phyloP scores from a whole-genome alignment of 768 basidiomycete genomes.

The Flagelloscypha sp. region DNA sequence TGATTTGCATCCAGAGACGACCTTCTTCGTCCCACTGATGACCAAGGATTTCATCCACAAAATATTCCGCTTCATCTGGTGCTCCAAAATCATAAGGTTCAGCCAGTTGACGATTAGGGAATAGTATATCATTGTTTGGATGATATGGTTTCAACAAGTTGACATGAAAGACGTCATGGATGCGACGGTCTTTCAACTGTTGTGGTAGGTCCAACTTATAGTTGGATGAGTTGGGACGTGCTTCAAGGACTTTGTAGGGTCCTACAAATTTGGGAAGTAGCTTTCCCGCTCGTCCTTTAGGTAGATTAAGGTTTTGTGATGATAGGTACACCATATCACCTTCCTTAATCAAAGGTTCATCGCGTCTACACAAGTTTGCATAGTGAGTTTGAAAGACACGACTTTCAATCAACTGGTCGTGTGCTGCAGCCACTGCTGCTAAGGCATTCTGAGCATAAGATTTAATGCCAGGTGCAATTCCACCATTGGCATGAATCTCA shows the following conservation, averaged over 20 bases:
- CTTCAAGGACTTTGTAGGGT: slow-evolving; percentile 17
- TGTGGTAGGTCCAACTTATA: slow-evolving; percentile 18
- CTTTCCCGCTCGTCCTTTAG: slow-evolving; percentile 21
- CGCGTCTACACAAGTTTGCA: slow-evolving; percentile 15
- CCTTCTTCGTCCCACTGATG: slow-evolving; percentile 6
- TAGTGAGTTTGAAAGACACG: slow-evolving; percentile 18
- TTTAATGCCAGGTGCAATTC: slow-evolving; percentile 15
- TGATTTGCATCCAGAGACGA: slow-evolving; percentile 5
- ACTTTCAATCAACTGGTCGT: slow-evolving; percentile 18
- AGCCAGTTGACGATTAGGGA: slow-evolving; percentile 3
- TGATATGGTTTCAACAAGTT: slow-evolving; percentile 4
- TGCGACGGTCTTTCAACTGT: slow-evolving; percentile 1
- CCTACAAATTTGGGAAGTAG: slow-evolving; percentile 28
- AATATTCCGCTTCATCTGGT: slow-evolving; percentile 4
- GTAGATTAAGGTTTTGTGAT: slow-evolving; percentile 25
- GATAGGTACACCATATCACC: slow-evolving; percentile 26
- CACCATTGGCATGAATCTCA: slow-evolving; percentile 1
- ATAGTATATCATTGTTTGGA: slow-evolving; percentile 7
- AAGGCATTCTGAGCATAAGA: slow-evolving; percentile 16
- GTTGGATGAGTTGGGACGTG: slow-evolving; percentile 4
- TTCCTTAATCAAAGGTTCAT: slow-evolving; percentile 11
- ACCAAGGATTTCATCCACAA: slow-evolving; percentile 8
- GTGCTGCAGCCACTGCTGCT: slow-evolving; percentile 17
- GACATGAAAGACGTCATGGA: slow-evolving; percentile 10
- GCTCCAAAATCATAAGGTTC: slow-evolving; percentile 10